A percentile compares a stretch with the other conserved stretches of the same genome.
Evolutionary conservation across 2,329 filamentous ascomycete genomes (phyloP).

Genomic region (Pestalotiopsis sp.): DNA sequence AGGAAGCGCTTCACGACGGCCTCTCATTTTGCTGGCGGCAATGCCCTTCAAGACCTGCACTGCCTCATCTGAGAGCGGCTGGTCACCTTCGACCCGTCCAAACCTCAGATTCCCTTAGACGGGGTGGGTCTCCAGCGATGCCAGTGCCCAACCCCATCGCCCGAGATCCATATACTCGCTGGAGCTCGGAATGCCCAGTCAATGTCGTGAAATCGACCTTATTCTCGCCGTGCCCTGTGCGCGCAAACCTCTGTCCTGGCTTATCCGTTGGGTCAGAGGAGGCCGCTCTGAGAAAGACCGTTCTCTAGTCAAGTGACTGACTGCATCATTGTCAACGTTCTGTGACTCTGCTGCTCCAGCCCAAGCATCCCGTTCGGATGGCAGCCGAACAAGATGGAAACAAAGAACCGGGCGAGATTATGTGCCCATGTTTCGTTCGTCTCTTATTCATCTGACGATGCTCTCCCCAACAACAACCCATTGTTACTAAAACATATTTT

Average conservation of each 20-base stretch:
- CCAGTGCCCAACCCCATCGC: neutral
- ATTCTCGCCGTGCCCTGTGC: slow-evolving; percentile 22
- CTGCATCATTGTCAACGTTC: neutral
- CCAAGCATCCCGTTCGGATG: neutral
- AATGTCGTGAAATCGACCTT: slow-evolving; percentile 18
- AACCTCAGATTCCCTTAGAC: neutral
- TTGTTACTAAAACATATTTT: slow-evolving; percentile 19
- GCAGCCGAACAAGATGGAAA: slow-evolving; percentile 27
- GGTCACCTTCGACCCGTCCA: neutral
- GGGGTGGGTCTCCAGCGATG: neutral
- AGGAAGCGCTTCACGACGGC: slow-evolving; percentile 30
- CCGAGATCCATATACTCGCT: neutral
- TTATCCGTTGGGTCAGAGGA: slow-evolving; percentile 29
- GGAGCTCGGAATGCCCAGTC: slow-evolving; percentile 24
- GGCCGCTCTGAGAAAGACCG: neutral
- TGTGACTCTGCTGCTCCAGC: neutral
- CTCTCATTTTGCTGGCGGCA: slow-evolving; percentile 31
- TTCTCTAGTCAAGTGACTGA: slow-evolving; percentile 12
- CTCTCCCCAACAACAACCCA: slow-evolving; percentile 13
- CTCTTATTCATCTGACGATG: slow-evolving; percentile 1
- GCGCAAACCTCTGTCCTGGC: slow-evolving; percentile 21
- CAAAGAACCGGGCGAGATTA: slow-evolving; percentile 23
- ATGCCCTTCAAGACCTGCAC: slow-evolving; percentile 28
- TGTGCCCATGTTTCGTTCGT: neutral
- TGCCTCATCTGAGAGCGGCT: slow-evolving; percentile 27